These are phyloP conservation scores for Moesziomyces sp. DNA, from an alignment of 1,284 basidiomycete genomes.

Conservation along the genomic window DNA sequence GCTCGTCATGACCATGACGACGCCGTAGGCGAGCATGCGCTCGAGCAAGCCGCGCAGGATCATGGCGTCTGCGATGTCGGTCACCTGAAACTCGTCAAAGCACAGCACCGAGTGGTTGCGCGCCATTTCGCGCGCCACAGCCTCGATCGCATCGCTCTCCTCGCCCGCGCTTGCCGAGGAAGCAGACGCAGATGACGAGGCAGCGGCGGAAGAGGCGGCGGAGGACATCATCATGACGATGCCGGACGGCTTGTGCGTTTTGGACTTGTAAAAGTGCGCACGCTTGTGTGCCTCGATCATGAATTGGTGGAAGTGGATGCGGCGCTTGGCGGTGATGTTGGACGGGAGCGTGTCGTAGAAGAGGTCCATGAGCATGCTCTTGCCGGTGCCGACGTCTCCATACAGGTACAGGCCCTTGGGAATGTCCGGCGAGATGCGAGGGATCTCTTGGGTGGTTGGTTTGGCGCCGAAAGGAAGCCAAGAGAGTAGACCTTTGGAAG, in stretches of 20 bases:
- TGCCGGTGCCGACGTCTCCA: constrained; percentile 94
- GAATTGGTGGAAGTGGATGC: constrained; percentile 89
- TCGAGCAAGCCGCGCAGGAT: constrained; percentile 90
- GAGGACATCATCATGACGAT: constrained; percentile 61
- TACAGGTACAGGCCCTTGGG: constrained; percentile 96
- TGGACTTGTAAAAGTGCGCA: constrained; percentile 75
- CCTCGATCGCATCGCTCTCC: constrained; percentile 82
- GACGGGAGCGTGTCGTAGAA: constrained; percentile 87
- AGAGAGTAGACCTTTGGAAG: constrained; percentile 37
- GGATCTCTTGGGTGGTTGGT: constrained; percentile 37
- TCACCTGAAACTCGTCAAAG: constrained; percentile 99
- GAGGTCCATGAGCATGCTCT: constrained; percentile 97
- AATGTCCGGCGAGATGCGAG: constrained; percentile 70
- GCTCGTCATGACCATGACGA: constrained; percentile 94
- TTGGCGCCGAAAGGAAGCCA: constrained; percentile 40
- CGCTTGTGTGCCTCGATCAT: constrained; percentile 99
- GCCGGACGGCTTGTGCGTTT: constrained; percentile 61
- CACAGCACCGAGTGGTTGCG: constrained; percentile 78
- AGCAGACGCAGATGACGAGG: constrained; percentile 8
- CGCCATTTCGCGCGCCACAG: constrained; percentile 89
- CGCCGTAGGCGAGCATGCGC: constrained; percentile 83
- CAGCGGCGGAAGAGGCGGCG: constrained; percentile 12
- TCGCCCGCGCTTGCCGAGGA: constrained; percentile 32
- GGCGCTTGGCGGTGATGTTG: constrained; percentile 78
- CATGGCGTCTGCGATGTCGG: constrained; percentile 99